Base-by-base conservation (phyloP, 495 filamentous ascomycete genomes). In the Xylaria grammica region DNA sequence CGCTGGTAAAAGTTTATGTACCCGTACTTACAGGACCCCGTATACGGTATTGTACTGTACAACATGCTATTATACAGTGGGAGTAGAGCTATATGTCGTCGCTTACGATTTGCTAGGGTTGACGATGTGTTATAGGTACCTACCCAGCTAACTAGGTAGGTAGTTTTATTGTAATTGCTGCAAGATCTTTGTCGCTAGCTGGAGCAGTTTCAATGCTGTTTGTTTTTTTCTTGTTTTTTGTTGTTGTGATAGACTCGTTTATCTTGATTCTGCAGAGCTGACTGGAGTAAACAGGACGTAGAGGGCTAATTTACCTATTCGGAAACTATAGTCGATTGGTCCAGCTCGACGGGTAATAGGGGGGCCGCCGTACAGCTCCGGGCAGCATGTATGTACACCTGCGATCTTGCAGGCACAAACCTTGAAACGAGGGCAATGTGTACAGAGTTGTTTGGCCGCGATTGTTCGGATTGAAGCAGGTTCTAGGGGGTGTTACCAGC, bases 391-490 rank as follows among this genome's bases (percentile, higher is more conserved):
- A 9, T 30, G 24, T 13, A 22, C n/a, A n/a, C n/a, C n/a, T n/a
- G n/a, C n/a, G n/a, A n/a, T n/a, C n/a, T n/a, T n/a, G n/a, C n/a
- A n/a, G n/a, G n/a, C n/a, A n/a, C n/a, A n/a, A n/a, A n/a, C n/a
- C n/a, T 3, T 17, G 40, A 9, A 15, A 42, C 8, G 40, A 10
- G 8, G 40, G 40, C 40, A 42, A 42, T 42, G 40, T 3, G 15
- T 17, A 17, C 26, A 24, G 42, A 36, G 29, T 48, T 24, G 22
- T 15, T 29, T 22, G 29, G 34, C n/a, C 27, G 42, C 17, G 27
- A 48, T 59, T 36, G 46, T 26, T 42, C 29, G 42, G 56, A 19
- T 46, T 59, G 17, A 24, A 57, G 20, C 17, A 34, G 29, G n/a
- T 22, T 11, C 29, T 9, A 34, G 44, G 10, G 22, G 40, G 24